Percentiles rank a stretch among this genome's conserved stretches.
phyloP scores from a whole-genome alignment of 257 asterid species.

The Scutellaria baicalensis region DNA sequence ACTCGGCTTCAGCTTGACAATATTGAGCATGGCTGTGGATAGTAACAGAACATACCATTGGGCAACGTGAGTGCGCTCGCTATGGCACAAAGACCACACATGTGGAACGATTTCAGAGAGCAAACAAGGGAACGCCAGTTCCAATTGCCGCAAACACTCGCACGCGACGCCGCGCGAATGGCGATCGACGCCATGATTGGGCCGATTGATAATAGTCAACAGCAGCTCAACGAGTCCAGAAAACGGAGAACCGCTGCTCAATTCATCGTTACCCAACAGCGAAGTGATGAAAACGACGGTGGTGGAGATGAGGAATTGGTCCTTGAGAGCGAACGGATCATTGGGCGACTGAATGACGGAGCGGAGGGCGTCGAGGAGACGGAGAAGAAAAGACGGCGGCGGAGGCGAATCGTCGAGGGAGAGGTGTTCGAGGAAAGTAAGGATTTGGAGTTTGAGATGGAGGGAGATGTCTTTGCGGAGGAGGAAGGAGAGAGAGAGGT shows the following conservation, averaged over 20 bases:
- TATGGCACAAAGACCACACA: slow-evolving; percentile 71
- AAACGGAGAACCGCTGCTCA: slow-evolving; percentile 16
- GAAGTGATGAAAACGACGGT: slow-evolving; percentile 49
- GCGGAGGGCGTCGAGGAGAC: slow-evolving; percentile 63
- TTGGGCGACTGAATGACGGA: slow-evolving; percentile 61
- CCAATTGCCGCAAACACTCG: slow-evolving; percentile 88
- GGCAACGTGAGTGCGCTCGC: slow-evolving; percentile 81
- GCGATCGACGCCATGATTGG: slow-evolving; percentile 83
- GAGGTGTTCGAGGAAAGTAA: slow-evolving; percentile 67
- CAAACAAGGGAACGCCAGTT: slow-evolving; percentile 72
- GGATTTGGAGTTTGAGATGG: slow-evolving; percentile 62
- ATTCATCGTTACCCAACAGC: slow-evolving; percentile 3
- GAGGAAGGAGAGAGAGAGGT: slow-evolving; percentile 58
- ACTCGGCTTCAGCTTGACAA: slow-evolving; percentile 48
- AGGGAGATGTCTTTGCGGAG: slow-evolving; percentile 61
- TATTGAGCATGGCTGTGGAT: slow-evolving; percentile 38
- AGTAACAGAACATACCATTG: slow-evolving; percentile 64
- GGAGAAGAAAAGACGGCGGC: slow-evolving; percentile 24
- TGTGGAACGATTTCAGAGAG: slow-evolving; percentile 59
- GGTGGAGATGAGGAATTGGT: slow-evolving; percentile 67
- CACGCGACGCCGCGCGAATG: slow-evolving; percentile 77
- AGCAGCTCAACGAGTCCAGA: slow-evolving; percentile 62
- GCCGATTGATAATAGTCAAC: slow-evolving; percentile 73
- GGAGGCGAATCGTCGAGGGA: slow-evolving; percentile 23
- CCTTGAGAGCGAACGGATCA: slow-evolving; percentile 68